These are phyloP conservation scores for Parasitella parasitica DNA, from an alignment of 371 early-diverging fungal genomes.

Conservation along the genomic window DNA sequence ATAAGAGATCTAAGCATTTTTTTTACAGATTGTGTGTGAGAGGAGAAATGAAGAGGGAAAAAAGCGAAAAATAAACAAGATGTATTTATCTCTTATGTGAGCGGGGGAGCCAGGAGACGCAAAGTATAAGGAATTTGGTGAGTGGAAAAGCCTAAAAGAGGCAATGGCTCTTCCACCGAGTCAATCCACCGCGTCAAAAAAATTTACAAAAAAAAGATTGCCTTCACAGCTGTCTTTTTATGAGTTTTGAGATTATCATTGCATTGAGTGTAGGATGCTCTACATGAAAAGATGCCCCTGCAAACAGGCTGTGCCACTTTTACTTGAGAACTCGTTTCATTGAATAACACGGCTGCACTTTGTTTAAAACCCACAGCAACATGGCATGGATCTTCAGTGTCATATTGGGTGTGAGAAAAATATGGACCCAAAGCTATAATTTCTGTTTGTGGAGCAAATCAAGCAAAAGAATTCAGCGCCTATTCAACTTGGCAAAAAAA, in stretches of 20 bases:
- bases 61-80: constrained; percentile 16
- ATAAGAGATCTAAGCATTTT: constrained; percentile 42
- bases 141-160: constrained; percentile 28
- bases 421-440: not conserved
- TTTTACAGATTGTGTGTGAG: not conserved
- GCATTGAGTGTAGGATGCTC: too few relatives aligned
- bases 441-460: not conserved
- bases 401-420: not conserved
- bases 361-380: not conserved
- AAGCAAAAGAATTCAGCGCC: not conserved
- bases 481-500: not conserved
- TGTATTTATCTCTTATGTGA: constrained; percentile 9
- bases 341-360: too few relatives aligned
- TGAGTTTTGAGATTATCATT: not conserved
- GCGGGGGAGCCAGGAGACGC: not conserved
- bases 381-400: too few relatives aligned
- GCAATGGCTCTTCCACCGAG: constrained; percentile 44
- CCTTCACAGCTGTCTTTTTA: too few relatives aligned
- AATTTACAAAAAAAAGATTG: constrained; percentile 15
- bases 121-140: not conserved
- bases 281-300: too few relatives aligned
- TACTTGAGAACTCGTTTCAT: too few relatives aligned
- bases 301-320: too few relatives aligned
- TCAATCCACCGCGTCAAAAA: constrained; percentile 52
- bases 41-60: too few relatives aligned